Base-by-base conservation (phyloP, 1,284 basidiomycete genomes). In the Cryptococcus wingfieldii region DNA sequence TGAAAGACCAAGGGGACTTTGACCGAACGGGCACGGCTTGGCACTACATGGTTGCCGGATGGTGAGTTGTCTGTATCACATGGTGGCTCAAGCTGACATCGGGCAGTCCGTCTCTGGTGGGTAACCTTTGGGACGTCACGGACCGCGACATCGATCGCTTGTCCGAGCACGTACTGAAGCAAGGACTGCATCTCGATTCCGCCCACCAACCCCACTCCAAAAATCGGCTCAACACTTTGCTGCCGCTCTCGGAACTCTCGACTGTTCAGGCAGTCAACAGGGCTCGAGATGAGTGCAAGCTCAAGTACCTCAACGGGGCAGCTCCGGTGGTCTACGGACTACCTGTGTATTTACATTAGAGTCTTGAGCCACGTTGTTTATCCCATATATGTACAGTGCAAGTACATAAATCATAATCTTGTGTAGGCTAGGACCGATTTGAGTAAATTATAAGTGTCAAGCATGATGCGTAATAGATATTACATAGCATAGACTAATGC, bases 111-210 rank as follows among this genome's bases (percentile, higher is more conserved):
- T 88, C 90, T 1, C 81, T 98, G 47, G 85, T 97, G 13, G 96
- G 89, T 0, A 97, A 95, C 70, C 78, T 98, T 16, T 99, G 96
- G 95, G 95, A 98, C 72, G 94, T 98, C 25, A 98, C 96, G 0
- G 95, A 99, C 79, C 84, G 88, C 49, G 95, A 99, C 72, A 93
- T 98, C 62, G 95, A 98, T 78, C 88, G 89, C 63, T 85, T 97
- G 59, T 88, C 92, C 7, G 85, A 88, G 63, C 80, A 84, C 0
- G 91, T 97, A 7, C 87, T 97, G 66, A 85, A 87, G 60, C 83
- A 84, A 58, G 38, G 48, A 16, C 77, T 96, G 8, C 79, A 80
- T 3, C 78, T 97, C 47, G 82, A 78, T 56, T 54, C 60, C 19
- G 54, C 48, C 47, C 64, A 78, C 45, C 41, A 67, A 13, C 52